phyloP scores from a whole-genome alignment of 371 early-diverging fungal genomes.

The Mortierella sp. region DNA sequence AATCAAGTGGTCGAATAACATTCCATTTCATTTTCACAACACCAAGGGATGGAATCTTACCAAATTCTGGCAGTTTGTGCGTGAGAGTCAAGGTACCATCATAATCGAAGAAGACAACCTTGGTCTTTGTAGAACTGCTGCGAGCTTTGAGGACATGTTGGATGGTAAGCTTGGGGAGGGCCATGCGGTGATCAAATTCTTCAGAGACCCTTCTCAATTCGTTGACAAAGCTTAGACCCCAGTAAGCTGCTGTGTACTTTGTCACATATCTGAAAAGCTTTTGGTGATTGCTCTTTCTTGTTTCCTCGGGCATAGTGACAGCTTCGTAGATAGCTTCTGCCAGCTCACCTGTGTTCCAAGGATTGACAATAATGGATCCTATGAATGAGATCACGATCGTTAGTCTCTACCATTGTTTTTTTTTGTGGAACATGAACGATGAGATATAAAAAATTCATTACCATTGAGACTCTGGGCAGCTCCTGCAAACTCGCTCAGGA shows the following conservation, averaged over 20 bases:
- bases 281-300: constrained; percentile 87
- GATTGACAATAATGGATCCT: constrained; percentile 96
- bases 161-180: constrained; percentile 73
- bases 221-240: constrained; percentile 96
- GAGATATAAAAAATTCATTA: constrained; percentile 19
- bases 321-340: constrained; percentile 93
- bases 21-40: background rate
- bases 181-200: constrained; percentile 77
- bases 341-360: constrained; percentile 98
- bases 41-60: constrained; percentile 26
- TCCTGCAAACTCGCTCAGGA: constrained; percentile 99
- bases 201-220: constrained; percentile 73
- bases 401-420: background rate
- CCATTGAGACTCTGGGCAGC: constrained; percentile 98
- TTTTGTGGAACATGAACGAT: background rate
- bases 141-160: constrained; percentile 58
- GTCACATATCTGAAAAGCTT: constrained; percentile 95
- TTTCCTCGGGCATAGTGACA: constrained; percentile 90
- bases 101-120: constrained; percentile 91
- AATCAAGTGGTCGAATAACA: too few species aligned
- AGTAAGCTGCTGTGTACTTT: constrained; percentile 98
- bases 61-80: constrained; percentile 91
- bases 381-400: background rate
- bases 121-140: constrained; percentile 61
- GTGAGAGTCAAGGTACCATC: constrained; percentile 93